These are phyloP conservation scores for Umbilicus rupestris DNA, from an alignment of 164 flowering plant species.

Conservation along the genomic window DNA sequence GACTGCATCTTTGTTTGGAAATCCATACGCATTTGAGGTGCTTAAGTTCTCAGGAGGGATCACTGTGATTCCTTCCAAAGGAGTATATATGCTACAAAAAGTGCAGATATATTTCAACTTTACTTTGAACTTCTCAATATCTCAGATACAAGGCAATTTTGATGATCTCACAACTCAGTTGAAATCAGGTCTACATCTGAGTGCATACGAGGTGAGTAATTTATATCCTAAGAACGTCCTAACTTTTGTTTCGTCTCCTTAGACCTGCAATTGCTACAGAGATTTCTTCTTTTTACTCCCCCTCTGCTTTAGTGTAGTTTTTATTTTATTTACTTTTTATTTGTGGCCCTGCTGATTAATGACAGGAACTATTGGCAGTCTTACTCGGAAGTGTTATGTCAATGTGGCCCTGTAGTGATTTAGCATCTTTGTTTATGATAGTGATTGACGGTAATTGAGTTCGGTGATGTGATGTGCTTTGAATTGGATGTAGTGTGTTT, in stretches of 20 bases:
- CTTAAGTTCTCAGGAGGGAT: constrained; percentile 77
- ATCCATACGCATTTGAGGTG: constrained; percentile 61
- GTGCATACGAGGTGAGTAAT: constrained; percentile 52
- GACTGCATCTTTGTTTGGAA: constrained; percentile 60
- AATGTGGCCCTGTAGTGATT: not conserved
- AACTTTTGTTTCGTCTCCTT: not conserved
- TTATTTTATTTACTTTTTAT: not conserved
- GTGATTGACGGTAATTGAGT: not conserved
- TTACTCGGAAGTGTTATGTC: not conserved
- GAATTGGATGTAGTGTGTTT: not conserved
- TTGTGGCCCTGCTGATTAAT: not conserved
- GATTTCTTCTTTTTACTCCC: not conserved
- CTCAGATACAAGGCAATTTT: constrained; percentile 53
- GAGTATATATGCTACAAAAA: constrained; percentile 64
- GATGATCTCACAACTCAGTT: constrained; percentile 50
- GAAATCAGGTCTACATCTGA: constrained; percentile 44
- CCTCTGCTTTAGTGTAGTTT: not conserved
- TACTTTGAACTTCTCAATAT: constrained; percentile 64
- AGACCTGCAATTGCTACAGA: not conserved
- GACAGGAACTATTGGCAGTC: not conserved
- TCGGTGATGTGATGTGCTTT: not conserved
- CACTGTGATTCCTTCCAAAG: constrained; percentile 60
- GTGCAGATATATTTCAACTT: constrained; percentile 63
- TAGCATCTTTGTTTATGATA: not conserved
- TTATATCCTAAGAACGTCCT: not conserved